Conservation (phyloP, 2,329 filamentous ascomycete genomes). For the Pestalotiopsis sp. region DNA sequence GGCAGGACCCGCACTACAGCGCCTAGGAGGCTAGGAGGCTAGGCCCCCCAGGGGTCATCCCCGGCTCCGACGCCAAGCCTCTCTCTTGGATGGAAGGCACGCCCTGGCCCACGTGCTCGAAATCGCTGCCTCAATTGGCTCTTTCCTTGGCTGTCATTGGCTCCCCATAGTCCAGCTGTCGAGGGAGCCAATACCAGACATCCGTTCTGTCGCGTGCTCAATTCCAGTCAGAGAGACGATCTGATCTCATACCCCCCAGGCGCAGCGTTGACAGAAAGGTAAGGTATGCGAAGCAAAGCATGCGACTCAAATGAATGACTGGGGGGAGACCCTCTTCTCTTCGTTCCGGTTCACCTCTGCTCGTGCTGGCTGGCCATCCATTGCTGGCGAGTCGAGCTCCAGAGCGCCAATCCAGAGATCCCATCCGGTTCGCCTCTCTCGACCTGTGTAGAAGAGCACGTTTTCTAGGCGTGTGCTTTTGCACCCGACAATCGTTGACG, state of each 20-base stretch:
- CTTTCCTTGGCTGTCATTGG: background rate
- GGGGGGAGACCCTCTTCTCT: no score
- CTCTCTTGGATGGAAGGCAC: background rate
- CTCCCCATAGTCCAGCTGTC: background rate
- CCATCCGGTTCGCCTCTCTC: background rate
- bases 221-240: conserved; percentile 8
- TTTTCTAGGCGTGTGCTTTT: background rate
- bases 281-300: background rate
- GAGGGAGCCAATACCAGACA: conserved; percentile 10
- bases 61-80: background rate
- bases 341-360: background rate
- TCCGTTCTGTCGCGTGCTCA: conserved; percentile 11
- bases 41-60: background rate
- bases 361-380: background rate
- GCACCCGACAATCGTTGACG: background rate
- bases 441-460: background rate
- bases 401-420: background rate
- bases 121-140: conserved; percentile 9
- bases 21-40: background rate
- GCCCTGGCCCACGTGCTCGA: conserved; percentile 5
- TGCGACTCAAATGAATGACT: no score
- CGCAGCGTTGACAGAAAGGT: background rate
- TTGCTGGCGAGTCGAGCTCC: background rate
- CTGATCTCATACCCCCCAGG: background rate
- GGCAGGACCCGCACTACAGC: background rate